These are phyloP conservation scores for Eucalyptus sp. DNA, from an alignment of 345 rosid species.

Conservation along the genomic window DNA sequence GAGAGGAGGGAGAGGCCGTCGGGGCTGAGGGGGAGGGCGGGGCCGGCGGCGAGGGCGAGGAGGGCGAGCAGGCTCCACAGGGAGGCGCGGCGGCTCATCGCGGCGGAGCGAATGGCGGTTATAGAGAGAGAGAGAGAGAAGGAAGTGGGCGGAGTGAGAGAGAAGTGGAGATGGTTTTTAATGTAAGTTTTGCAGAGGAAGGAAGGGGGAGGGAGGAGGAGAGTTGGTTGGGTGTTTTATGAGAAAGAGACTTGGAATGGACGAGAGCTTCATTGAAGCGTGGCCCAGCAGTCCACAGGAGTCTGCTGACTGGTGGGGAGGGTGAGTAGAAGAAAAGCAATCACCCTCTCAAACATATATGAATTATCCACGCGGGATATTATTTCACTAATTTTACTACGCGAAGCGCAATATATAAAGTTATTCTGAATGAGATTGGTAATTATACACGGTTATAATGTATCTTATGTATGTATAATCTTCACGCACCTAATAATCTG, in stretches of 20 bases:
- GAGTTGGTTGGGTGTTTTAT: slow-evolving; percentile 15
- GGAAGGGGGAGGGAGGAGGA: background rate
- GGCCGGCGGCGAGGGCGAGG: background rate
- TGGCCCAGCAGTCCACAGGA: slow-evolving; percentile 42
- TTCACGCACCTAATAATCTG: background rate
- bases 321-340: slow-evolving; percentile 5
- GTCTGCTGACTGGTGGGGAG: background rate
- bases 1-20: slow-evolving; percentile 91
- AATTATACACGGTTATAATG: too few relatives aligned
- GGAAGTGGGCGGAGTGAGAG: background rate
- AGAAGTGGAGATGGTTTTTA: background rate
- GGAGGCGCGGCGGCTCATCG: background rate
- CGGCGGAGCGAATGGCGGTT: background rate
- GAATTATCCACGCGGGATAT: background rate
- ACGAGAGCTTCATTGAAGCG: slow-evolving; percentile 38
- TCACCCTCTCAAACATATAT: background rate
- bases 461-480: background rate
- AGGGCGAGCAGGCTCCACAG: slow-evolving; percentile 5
- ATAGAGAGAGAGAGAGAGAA: background rate
- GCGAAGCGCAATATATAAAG: too few relatives aligned
- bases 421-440: fast-evolving
- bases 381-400: background rate
- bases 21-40: slow-evolving; percentile 44
- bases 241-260: slow-evolving; percentile 35
- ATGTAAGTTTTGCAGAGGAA: background rate